Percentiles rank a stretch among this genome's conserved stretches.
phyloP scores from a whole-genome alignment of 2,329 filamentous ascomycete species.

The Sarocladium strictum region DNA sequence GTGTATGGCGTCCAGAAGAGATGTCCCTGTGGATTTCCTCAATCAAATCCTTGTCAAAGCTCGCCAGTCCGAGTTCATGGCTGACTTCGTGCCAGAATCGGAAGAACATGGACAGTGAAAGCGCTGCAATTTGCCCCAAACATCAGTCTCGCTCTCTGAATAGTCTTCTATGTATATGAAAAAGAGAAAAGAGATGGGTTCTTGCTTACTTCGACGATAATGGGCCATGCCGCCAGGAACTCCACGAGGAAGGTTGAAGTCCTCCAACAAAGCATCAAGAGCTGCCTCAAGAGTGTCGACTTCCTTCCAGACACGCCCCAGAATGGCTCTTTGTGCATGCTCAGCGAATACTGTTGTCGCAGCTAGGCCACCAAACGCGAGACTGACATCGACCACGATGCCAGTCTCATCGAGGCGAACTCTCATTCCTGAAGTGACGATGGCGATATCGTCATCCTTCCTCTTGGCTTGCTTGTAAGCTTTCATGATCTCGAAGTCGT shows the following conservation, averaged over 20 bases:
- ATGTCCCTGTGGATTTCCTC: slow-evolving; percentile 75
- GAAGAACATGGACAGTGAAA: slow-evolving; percentile 93
- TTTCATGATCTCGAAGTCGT: slow-evolving; percentile 68
- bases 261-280: slow-evolving; percentile 74
- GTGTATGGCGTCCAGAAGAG: slow-evolving; percentile 70
- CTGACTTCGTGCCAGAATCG: slow-evolving; percentile 91
- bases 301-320: slow-evolving; percentile 69
- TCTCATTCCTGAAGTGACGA: slow-evolving; percentile 76
- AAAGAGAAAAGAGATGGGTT: neutral
- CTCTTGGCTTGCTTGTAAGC: slow-evolving; percentile 89
- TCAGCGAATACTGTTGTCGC: slow-evolving; percentile 74
- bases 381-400: slow-evolving; percentile 60
- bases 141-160: neutral
- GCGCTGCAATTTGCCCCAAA: slow-evolving; percentile 48
- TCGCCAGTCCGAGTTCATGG: slow-evolving; percentile 47
- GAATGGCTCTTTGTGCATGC: slow-evolving; percentile 61
- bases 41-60: slow-evolving; percentile 61
- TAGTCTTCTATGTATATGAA: neutral
- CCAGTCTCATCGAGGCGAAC: slow-evolving; percentile 60
- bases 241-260: slow-evolving; percentile 76
- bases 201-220: slow-evolving; percentile 56
- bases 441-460: slow-evolving; percentile 92
- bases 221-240: slow-evolving; percentile 91
- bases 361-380: slow-evolving; percentile 87
- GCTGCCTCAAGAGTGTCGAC: slow-evolving; percentile 71